A percentile compares a stretch with the other conserved stretches of the same genome.
Evolutionary conservation across 2,329 filamentous ascomycete genomes (phyloP).

Genomic region (Graphilbum fragrans): DNA sequence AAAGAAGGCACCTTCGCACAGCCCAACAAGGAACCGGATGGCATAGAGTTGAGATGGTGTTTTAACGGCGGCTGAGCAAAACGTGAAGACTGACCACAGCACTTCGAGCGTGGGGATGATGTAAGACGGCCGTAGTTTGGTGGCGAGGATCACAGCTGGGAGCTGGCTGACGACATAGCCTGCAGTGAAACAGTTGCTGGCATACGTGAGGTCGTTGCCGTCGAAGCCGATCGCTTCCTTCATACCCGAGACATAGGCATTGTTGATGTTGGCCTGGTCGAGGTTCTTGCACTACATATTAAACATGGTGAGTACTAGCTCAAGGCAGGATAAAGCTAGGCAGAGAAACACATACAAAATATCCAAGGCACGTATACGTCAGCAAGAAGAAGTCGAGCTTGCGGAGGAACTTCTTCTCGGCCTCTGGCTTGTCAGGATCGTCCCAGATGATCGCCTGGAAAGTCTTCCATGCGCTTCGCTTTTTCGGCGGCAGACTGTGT

Average conservation of each 20-base stretch:
- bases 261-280: too few species aligned
- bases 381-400: conserved; percentile 46
- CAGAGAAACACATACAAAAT: too few species aligned
- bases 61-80: conserved; percentile 8
- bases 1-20: conserved; percentile 40
- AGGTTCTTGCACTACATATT: too few species aligned
- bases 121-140: conserved; percentile 4
- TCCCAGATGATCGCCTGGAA: conserved; percentile 4
- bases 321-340: too few species aligned
- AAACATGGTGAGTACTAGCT: too few species aligned
- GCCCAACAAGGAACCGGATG: conserved; percentile 40
- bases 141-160: too few species aligned
- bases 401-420: conserved; percentile 11
- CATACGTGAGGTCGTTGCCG: too few species aligned
- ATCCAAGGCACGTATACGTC: too few species aligned
- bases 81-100: conserved; percentile 12
- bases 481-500: background rate
- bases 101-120: conserved; percentile 8
- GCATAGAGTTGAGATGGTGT: conserved; percentile 22
- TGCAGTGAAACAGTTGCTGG: too few species aligned
- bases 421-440: conserved; percentile 3
- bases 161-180: too few species aligned
- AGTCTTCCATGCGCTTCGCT: background rate
- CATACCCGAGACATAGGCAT: too few species aligned
- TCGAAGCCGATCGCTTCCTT: too few species aligned